phyloP scores from a whole-genome alignment of 2,329 filamentous ascomycete species.

The Sclerotinia spermophila region DNA sequence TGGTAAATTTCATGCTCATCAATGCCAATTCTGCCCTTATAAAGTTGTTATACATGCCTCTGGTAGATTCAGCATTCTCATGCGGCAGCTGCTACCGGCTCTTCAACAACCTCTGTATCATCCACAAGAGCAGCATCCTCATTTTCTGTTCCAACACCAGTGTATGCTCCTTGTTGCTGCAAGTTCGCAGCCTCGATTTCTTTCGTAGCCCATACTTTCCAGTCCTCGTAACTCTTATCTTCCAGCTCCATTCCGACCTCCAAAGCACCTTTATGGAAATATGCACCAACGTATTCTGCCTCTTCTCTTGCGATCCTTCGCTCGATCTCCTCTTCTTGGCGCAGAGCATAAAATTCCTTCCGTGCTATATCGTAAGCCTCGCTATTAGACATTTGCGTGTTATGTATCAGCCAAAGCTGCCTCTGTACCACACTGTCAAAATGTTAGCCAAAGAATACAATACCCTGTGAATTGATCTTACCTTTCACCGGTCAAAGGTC shows the following conservation, averaged over 20 bases:
- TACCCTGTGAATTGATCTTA: conserved; percentile 40
- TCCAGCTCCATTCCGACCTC: conserved; percentile 82
- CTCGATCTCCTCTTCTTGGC: conserved; percentile 79
- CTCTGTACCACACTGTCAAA: conserved; percentile 78
- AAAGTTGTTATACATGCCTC: conserved; percentile 2
- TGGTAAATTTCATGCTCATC: background rate
- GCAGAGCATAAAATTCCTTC: conserved; percentile 83
- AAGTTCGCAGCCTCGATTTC: conserved; percentile 45
- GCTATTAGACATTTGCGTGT: conserved; percentile 54
- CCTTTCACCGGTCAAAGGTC: conserved; percentile 81
- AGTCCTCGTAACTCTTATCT: conserved; percentile 72
- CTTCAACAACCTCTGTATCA: conserved; percentile 1
- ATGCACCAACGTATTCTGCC: conserved; percentile 77
- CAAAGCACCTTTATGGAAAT: conserved; percentile 74
- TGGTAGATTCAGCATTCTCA: conserved; percentile 10
- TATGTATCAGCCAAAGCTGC: conserved; percentile 79
- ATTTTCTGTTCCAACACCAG: conserved; percentile 42
- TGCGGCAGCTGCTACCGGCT: background rate
- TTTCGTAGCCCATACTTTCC: conserved; percentile 73
- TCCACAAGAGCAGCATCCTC: conserved; percentile 23
- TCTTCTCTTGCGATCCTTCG: conserved; percentile 82
- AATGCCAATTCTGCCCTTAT: conserved; percentile 10
- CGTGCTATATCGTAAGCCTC: conserved; percentile 83
- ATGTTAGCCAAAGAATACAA: background rate
- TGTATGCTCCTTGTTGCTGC: conserved; percentile 43